A percentile compares a stretch with the other conserved stretches of the same genome.
phyloP scores from a whole-genome alignment of 2,329 filamentous ascomycete genomes.

The Scytalidium lignicola region DNA sequence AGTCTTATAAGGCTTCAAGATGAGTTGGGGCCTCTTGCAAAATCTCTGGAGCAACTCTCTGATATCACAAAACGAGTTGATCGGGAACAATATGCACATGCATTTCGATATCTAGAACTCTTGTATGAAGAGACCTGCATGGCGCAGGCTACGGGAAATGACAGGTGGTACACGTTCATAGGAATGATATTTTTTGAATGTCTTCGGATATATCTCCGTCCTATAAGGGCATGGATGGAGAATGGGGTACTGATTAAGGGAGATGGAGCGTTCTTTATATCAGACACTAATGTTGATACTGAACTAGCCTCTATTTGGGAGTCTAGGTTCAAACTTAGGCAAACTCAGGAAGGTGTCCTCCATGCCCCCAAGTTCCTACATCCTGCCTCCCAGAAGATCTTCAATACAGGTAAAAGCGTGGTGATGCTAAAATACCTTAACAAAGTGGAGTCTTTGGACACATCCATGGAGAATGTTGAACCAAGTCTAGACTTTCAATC shows the following conservation, averaged over 20 bases:
- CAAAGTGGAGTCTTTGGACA: conserved; percentile 36
- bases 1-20: conserved; percentile 61
- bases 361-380: conserved; percentile 73
- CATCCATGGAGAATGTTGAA: conserved; percentile 31
- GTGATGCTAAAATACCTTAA: conserved; percentile 74
- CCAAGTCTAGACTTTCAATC: conserved; percentile 50
- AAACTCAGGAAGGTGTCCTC: conserved; percentile 52
- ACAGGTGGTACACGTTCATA: conserved; percentile 55
- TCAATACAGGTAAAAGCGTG: conserved; percentile 83
- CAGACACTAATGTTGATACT: conserved; percentile 48
- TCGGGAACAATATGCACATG: conserved; percentile 27
- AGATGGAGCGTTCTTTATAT: conserved; percentile 73
- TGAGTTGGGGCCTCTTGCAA: conserved; percentile 48
- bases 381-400: conserved; percentile 65
- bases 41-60: conserved; percentile 55
- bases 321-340: conserved; percentile 64
- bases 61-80: conserved; percentile 55
- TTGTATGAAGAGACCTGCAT: conserved; percentile 66
- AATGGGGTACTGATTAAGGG: conserved; percentile 61
- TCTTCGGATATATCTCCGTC: conserved; percentile 74
- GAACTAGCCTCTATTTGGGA: conserved; percentile 69
- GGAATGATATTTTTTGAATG: conserved; percentile 72
- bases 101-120: conserved; percentile 73
- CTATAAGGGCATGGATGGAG: conserved; percentile 81
- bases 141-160: conserved; percentile 65